Evolutionary conservation across 257 asterid species (phyloP).

Genomic region (Asclepias syriaca): DNA sequence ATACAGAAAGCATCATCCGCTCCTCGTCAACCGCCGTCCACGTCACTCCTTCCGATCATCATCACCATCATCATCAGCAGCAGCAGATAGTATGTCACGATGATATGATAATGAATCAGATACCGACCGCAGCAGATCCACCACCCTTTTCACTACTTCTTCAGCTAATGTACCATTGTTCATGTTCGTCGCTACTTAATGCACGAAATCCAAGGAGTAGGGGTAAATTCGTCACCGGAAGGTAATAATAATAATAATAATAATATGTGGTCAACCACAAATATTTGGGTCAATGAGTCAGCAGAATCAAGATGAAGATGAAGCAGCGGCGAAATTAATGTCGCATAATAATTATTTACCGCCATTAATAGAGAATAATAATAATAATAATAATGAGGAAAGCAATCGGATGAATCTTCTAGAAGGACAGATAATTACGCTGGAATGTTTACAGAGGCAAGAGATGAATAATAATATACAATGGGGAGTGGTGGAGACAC

Average conservation of each 20-base stretch:
- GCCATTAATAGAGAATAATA: slow-evolving; percentile 41
- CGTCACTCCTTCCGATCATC: neutral
- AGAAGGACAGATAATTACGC: slow-evolving; percentile 21
- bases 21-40: slow-evolving; percentile 1
- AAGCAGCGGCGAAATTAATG: slow-evolving; percentile 12
- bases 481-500: slow-evolving; percentile 52
- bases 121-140: slow-evolving; percentile 21
- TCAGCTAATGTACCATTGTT: slow-evolving; percentile 39
- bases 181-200: slow-evolving; percentile 31
- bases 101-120: slow-evolving; percentile 12
- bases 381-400: slow-evolving; percentile 1
- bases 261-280: neutral
- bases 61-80: slow-evolving; percentile 29
- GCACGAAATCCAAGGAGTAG: slow-evolving; percentile 13
- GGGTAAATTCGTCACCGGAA: slow-evolving; percentile 2
- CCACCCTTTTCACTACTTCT: slow-evolving; percentile 38
- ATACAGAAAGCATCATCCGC: slow-evolving; percentile 40
- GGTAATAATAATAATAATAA: neutral
- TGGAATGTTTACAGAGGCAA: slow-evolving; percentile 48
- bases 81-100: too few species aligned
- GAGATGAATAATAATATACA: slow-evolving; percentile 26
- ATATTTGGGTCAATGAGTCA: slow-evolving; percentile 41
- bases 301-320: slow-evolving; percentile 16
- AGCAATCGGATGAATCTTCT: slow-evolving; percentile 11
- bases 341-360: slow-evolving; percentile 29